phyloP scores from a whole-genome alignment of 306 rosid genomes.

The Argentina anserina region DNA sequence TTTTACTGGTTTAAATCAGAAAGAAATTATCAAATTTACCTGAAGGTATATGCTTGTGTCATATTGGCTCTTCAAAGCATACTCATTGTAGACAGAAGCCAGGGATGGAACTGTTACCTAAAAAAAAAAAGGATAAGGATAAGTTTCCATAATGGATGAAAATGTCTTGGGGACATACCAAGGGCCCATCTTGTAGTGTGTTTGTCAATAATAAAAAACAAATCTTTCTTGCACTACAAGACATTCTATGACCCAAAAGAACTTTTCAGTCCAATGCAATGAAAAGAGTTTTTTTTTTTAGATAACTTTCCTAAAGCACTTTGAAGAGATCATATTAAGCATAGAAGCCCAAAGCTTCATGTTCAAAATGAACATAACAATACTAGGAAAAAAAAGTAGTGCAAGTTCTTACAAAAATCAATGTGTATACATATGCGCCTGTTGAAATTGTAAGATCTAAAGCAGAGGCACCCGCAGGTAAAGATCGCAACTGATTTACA shows the following conservation, averaged over 20 bases:
- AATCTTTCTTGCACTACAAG: background rate
- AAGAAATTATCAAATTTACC: slow-evolving; percentile 36
- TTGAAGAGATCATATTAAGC: background rate
- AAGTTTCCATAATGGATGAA: slow-evolving; percentile 18
- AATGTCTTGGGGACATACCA: slow-evolving; percentile 6
- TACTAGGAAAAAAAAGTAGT: background rate
- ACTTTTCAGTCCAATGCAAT: background rate
- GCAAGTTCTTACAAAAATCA: slow-evolving; percentile 70
- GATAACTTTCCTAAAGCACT: background rate
- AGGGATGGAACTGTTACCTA: slow-evolving; percentile 96
- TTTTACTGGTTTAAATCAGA: background rate
- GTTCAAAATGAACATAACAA: background rate
- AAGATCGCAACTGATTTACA: slow-evolving; percentile 80
- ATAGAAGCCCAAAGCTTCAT: background rate
- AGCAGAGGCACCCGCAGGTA: slow-evolving; percentile 73
- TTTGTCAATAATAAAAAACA: background rate
- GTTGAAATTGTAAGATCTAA: slow-evolving; percentile 73
- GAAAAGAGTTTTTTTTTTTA: background rate
- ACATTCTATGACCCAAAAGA: background rate
- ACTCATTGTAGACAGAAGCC: slow-evolving; percentile 97
- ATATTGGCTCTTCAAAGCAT: slow-evolving; percentile 98
- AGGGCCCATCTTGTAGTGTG: background rate
- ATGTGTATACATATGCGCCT: slow-evolving; percentile 74
- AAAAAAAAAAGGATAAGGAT: slow-evolving; percentile 36
- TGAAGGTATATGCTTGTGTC: slow-evolving; percentile 99